Percentiles rank a stretch among this genome's conserved stretches.
Evolutionary conservation across 2,329 filamentous ascomycete species (phyloP).

Genomic region (Aureobasidium namibiae): DNA sequence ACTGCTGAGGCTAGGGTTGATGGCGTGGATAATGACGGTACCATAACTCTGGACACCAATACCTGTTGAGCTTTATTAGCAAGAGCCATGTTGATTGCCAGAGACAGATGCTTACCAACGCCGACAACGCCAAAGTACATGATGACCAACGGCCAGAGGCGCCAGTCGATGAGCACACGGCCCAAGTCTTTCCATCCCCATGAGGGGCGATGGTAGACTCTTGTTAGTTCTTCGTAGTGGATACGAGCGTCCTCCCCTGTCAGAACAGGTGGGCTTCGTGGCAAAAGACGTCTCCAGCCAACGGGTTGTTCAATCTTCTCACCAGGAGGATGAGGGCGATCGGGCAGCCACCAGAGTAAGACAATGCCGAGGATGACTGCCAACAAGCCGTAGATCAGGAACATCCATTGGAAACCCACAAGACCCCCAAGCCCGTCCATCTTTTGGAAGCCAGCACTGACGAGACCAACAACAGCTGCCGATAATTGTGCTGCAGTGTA

Average conservation of each 20-base stretch:
- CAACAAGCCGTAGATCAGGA: slow-evolving; percentile 74
- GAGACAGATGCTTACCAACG: slow-evolving; percentile 46
- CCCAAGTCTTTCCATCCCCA: slow-evolving; percentile 67
- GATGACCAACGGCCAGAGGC: slow-evolving; percentile 73
- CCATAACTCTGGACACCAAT: slow-evolving; percentile 86
- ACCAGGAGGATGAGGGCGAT: slow-evolving; percentile 70
- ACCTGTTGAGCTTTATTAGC: neutral
- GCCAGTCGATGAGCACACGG: slow-evolving; percentile 72
- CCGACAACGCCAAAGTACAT: slow-evolving; percentile 97
- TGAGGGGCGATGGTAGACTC: slow-evolving; percentile 66
- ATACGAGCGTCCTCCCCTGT: slow-evolving; percentile 68
- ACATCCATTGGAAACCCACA: slow-evolving; percentile 88
- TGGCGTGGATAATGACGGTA: slow-evolving; percentile 74
- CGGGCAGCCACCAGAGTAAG: slow-evolving; percentile 85
- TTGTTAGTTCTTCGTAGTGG: slow-evolving; percentile 73
- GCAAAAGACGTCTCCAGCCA: slow-evolving; percentile 57
- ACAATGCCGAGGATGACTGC: slow-evolving; percentile 62
- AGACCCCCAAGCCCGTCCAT: slow-evolving; percentile 74
- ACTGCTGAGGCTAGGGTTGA: slow-evolving; percentile 63
- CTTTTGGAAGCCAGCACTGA: slow-evolving; percentile 83
- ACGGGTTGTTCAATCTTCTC: slow-evolving; percentile 32
- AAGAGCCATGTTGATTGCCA: neutral
- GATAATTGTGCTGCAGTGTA: slow-evolving; percentile 85
- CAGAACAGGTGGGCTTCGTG: slow-evolving; percentile 60
- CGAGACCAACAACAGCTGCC: slow-evolving; percentile 78